A percentile compares a stretch with the other conserved stretches of the same genome.
Conservation (phyloP, 768 basidiomycete species). For the Pisolithus sp. region DNA sequence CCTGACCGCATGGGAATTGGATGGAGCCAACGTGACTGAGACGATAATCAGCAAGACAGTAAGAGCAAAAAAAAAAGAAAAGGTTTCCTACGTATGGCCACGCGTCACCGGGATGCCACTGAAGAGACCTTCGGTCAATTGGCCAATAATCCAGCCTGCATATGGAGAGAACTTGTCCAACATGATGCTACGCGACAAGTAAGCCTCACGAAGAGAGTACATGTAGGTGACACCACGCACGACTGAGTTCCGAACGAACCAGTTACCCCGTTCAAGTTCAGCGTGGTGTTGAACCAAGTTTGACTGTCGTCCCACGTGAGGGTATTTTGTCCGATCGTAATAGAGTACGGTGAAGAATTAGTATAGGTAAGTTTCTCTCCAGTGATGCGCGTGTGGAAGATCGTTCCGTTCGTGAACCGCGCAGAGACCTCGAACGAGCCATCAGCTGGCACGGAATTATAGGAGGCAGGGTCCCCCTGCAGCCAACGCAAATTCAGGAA, state of each 20-base stretch:
- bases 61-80: background rate
- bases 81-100: background rate
- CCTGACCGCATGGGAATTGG: constrained; percentile 8
- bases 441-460: background rate
- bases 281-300: constrained; percentile 9
- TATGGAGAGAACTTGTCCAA: constrained; percentile 8
- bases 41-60: background rate
- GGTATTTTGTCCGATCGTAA: constrained; percentile 8
- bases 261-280: constrained; percentile 6
- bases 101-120: constrained; percentile 9
- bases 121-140: constrained; percentile 9
- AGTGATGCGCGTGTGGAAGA: background rate
- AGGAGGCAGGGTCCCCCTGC: constrained; percentile 8
- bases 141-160: constrained; percentile 6
- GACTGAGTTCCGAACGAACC: constrained; percentile 4
- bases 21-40: constrained; percentile 6
- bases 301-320: constrained; percentile 12
- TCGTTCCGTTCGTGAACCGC: constrained; percentile 7
- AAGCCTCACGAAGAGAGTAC: no score
- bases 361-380: constrained; percentile 6
- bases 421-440: constrained; percentile 8
- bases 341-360: constrained; percentile 7
- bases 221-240: background rate
- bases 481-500: constrained; percentile 10
- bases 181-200: constrained; percentile 1